phyloP scores from a whole-genome alignment of 176 grass and related monocot species.

The Rhynchospora tenuis region DNA sequence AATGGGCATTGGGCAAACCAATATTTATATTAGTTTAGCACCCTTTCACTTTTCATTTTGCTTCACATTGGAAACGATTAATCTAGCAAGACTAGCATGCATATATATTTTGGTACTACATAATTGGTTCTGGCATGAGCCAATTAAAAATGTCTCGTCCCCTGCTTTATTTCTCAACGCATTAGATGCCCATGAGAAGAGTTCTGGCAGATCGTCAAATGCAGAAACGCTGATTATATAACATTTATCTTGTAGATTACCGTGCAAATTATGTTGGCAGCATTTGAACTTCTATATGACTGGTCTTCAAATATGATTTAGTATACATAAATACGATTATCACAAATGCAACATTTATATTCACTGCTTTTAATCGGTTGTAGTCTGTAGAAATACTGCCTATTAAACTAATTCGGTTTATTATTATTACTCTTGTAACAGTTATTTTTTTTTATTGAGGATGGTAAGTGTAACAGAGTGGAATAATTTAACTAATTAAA shows the following conservation, averaged over 20 bases:
- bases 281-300: neutral
- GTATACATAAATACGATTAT: neutral
- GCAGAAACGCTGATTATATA: neutral
- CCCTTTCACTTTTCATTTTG: neutral
- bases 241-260: neutral
- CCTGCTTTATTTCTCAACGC: neutral
- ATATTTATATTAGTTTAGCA: neutral
- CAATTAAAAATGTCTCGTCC: neutral
- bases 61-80: neutral
- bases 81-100: neutral
- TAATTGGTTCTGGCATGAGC: neutral
- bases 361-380: neutral
- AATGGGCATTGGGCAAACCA: neutral
- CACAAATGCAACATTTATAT: too few species aligned
- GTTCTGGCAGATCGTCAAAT: neutral
- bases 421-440: neutral
- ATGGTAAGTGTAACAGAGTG: too few species aligned
- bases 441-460: too few species aligned
- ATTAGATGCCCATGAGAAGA: neutral
- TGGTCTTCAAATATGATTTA: neutral
- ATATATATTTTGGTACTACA: neutral
- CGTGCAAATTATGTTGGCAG: neutral
- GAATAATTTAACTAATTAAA: too few species aligned
- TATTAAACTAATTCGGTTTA: neutral
- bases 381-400: neutral